Evolutionary conservation across 306 rosid genomes (phyloP).

Genomic region (Cercis canadensis): DNA sequence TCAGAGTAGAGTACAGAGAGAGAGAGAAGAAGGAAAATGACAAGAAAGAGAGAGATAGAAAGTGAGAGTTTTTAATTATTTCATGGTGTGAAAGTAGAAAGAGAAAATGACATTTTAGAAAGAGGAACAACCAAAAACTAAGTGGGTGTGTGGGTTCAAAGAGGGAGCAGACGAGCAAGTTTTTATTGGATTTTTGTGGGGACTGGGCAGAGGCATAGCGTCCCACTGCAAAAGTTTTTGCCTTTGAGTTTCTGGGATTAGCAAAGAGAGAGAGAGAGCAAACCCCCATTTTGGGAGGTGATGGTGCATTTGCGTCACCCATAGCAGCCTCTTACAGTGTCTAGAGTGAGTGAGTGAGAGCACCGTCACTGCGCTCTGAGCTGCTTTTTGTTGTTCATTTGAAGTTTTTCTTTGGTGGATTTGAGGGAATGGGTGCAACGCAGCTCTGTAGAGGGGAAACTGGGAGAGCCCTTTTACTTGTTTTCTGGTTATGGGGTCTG

Average conservation of each 20-base stretch:
- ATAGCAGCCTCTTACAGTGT: not conserved
- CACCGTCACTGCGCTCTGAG: not conserved
- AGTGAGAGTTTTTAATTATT: conserved; percentile 36
- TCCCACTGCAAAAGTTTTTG: not conserved
- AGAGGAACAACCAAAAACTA: conserved; percentile 43
- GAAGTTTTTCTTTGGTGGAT: conserved; percentile 21
- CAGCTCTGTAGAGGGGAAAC: conserved; percentile 9
- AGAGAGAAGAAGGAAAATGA: conserved; percentile 48
- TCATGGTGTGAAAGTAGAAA: conserved; percentile 35
- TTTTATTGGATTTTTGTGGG: conserved; percentile 20
- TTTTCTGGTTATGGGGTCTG: conserved; percentile 54
- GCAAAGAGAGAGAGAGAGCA: not conserved
- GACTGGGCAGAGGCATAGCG: not conserved
- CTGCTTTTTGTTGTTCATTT: not conserved
- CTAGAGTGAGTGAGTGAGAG: not conserved
- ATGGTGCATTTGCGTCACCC: not conserved
- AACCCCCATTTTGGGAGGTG: not conserved
- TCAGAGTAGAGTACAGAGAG: not conserved
- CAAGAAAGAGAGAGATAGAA: conserved; percentile 46
- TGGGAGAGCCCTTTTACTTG: conserved; percentile 38
- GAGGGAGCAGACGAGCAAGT: conserved; percentile 11
- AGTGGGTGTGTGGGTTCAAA: conserved; percentile 40
- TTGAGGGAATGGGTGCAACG: conserved; percentile 47
- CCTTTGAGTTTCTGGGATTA: not conserved
- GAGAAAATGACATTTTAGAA: conserved; percentile 43